phyloP scores from a whole-genome alignment of 345 rosid genomes.

The Citrus reticulata region DNA sequence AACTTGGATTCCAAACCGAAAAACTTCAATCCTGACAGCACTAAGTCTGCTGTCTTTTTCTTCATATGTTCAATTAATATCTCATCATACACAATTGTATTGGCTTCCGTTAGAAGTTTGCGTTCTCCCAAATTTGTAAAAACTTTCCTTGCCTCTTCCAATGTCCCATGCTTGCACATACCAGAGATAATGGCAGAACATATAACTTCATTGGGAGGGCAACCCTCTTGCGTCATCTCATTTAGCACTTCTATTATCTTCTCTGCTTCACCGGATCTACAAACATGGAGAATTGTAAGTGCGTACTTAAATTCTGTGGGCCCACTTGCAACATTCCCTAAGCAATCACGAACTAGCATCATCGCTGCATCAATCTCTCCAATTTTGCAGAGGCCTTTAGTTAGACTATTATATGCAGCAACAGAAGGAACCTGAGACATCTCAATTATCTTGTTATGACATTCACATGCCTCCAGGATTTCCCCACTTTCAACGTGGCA shows the following conservation, averaged over 20 bases:
- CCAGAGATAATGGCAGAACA: conserved; percentile 70
- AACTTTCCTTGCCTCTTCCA: conserved; percentile 74
- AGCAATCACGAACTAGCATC: conserved; percentile 83
- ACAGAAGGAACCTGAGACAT: conserved; percentile 64
- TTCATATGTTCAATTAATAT: conserved; percentile 70
- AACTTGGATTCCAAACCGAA: conserved; percentile 87
- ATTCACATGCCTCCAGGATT: conserved; percentile 56
- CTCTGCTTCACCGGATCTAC: conserved; percentile 47
- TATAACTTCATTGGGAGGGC: conserved; percentile 46
- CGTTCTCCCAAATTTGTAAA: conserved; percentile 50
- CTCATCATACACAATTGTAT: conserved; percentile 69
- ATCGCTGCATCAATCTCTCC: conserved; percentile 85
- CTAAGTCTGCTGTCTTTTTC: conserved; percentile 82
- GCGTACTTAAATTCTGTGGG: conserved; percentile 79
- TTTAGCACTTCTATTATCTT: conserved; percentile 65
- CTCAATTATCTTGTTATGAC: conserved; percentile 71
- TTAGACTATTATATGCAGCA: conserved; percentile 64
- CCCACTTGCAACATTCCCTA: conserved; percentile 60
- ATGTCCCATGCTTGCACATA: conserved; percentile 70
- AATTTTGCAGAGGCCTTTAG: conserved; percentile 62
- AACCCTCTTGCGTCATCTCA: conserved; percentile 76
- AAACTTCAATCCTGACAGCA: conserved; percentile 67
- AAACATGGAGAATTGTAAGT: conserved; percentile 51
- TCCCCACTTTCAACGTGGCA: conserved; percentile 56
- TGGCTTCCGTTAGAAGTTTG: conserved; percentile 59